These are phyloP conservation scores for Craterostigma plantagineum DNA, from an alignment of 257 asterid genomes.

Conservation along the genomic window DNA sequence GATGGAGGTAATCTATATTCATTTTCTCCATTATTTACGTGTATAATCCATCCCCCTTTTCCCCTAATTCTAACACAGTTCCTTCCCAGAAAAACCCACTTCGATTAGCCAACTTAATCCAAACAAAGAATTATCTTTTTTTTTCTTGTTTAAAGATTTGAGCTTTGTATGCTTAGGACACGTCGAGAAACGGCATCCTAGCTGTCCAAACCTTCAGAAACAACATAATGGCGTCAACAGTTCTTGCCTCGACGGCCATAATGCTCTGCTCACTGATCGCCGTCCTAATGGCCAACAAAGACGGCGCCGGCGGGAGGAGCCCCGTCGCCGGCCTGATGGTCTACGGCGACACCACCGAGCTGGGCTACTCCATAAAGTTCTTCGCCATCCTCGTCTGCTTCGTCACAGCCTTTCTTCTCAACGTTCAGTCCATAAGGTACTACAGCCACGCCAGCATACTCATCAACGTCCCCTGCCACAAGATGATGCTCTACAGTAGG, in stretches of 20 bases:
- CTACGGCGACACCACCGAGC: conserved; percentile 19
- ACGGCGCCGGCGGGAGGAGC: background rate
- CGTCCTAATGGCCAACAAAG: conserved; percentile 43
- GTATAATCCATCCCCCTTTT: background rate
- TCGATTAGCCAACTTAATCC: too few species aligned
- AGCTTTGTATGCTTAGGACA: conserved; percentile 23
- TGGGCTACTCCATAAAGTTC: conserved; percentile 40
- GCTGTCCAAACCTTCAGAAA: conserved; percentile 79
- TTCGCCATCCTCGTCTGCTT: conserved; percentile 63
- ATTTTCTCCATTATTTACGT: too few species aligned
- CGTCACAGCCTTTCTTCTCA: conserved; percentile 52
- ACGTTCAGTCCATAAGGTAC: conserved; percentile 76
- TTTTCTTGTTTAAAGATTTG: too few species aligned
- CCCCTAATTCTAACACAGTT: too few species aligned
- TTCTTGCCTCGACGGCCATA: conserved; percentile 66
- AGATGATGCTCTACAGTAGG: background rate
- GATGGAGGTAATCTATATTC: conserved; percentile 82
- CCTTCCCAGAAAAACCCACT: too few species aligned
- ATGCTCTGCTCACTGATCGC: conserved; percentile 75
- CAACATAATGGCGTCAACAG: conserved; percentile 92
- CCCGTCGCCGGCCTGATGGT: conserved; percentile 11
- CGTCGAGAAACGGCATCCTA: conserved; percentile 45
- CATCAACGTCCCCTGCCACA: conserved; percentile 48
- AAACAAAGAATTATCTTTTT: too few species aligned
- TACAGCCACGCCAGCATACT: conserved; percentile 90